These are phyloP conservation scores for Rosa persica DNA, from an alignment of 306 rosid species.

Conservation along the genomic window DNA sequence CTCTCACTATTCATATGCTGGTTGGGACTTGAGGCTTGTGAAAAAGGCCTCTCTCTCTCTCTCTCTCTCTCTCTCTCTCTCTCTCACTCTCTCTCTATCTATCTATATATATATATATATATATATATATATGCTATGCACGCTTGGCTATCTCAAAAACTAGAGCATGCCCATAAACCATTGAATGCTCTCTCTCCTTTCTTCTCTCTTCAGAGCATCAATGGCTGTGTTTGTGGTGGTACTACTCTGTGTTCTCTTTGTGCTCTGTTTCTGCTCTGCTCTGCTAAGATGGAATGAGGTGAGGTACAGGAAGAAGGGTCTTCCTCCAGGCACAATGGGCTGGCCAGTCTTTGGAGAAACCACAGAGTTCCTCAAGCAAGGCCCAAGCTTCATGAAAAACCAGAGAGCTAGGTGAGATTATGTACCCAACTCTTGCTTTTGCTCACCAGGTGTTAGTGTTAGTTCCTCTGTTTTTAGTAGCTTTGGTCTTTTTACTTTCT, in stretches of 20 bases:
- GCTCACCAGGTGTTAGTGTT: neutral
- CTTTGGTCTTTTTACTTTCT: neutral
- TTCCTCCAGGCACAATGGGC: conserved; percentile 99
- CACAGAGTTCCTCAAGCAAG: conserved; percentile 93
- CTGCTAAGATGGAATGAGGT: conserved; percentile 83
- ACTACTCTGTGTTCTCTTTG: conserved; percentile 38
- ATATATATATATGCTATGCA: conserved; percentile 48
- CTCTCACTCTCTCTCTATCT: too few relatives aligned
- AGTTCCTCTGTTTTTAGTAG: conserved; percentile 4
- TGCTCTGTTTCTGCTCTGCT: conserved; percentile 88
- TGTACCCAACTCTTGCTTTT: neutral
- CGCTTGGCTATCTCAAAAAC: conserved; percentile 36
- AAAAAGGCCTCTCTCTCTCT: too few relatives aligned
- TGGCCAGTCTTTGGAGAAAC: conserved; percentile 99
- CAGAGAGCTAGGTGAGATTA: conserved; percentile 77
- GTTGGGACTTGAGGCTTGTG: conserved; percentile 32
- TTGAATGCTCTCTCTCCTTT: conserved; percentile 32
- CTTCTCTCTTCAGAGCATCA: conserved; percentile 42
- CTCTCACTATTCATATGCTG: conserved; percentile 34
- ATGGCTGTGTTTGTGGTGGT: conserved; percentile 62
- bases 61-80: too few relatives aligned
- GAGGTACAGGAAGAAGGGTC: conserved; percentile 72
- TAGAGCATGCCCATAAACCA: conserved; percentile 36
- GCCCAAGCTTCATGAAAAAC: conserved; percentile 93
- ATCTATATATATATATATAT: too few relatives aligned